Base-by-base conservation (phyloP, 192 early-diverging fungal genomes). In the Lobulomyces angularis region DNA sequence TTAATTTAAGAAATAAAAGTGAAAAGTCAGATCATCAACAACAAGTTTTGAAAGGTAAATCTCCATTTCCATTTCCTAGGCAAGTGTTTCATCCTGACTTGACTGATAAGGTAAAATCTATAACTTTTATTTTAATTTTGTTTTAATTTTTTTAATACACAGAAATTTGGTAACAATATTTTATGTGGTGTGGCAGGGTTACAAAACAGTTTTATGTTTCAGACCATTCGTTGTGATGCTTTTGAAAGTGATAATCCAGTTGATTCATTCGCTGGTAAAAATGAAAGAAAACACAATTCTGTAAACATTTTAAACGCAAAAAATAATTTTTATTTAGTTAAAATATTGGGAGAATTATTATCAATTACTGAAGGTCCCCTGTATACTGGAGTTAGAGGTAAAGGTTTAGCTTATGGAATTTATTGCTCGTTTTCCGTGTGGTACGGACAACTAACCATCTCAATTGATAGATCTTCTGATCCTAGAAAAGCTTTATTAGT, bases 301-400 rank as follows among this genome's bases (percentile, higher is more conserved):
- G 46, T 8, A 20, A 6, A 16, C 45, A 49, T 12, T 18, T 56
- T 40, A 41, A n/a, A n/a, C n/a, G n/a, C n/a, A n/a, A n/a, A n/a
- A n/a, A n/a, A n/a, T n/a, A n/a, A 78, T 45, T 58, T 54, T 23
- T 70, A 60, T 27, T 65, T 74, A 28, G 70, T 86, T 2, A 28
- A 43, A 1, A 51, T 87, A 22, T 53, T 90, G 16, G 56, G 67
- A n/a, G 77, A 80, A 41, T 48, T 88, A 8, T 52, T 90, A 5
- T 71, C 77, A 6, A 64, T 78, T 18, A 59, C 64, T 2, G 85
- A 86, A 34, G 87, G 87, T 0, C 82, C 83, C 0, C 57, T 90
- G 3, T 84, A 77, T 60, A 79, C 64, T 6, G 74, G 76, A 0
- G 69, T 87, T 18, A 72, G 87, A 27, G 85, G 85, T 11, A 43